Evolutionary conservation across 1,284 basidiomycete species (phyloP), one percentile per base, ranked within the genome.

Genomic region (Pterula multifida): DNA sequence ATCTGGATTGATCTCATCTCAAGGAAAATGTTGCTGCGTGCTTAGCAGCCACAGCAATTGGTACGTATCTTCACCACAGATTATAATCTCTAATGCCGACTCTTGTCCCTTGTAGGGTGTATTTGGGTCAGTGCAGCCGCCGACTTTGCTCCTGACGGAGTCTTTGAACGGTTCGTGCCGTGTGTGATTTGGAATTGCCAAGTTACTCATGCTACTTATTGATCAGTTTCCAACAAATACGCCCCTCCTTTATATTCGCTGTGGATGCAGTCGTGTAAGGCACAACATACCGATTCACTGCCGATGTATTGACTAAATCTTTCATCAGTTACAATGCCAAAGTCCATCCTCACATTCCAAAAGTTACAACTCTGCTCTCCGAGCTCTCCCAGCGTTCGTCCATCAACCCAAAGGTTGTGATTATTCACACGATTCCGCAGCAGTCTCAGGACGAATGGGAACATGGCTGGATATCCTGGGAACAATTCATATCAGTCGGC

Each of bases 111-210:
- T 11, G 9, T 17, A 42, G 39, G 79, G 46, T 79, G 73, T n/a
- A 81, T 89, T 19, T 90, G 85, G 85, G 81, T 85, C 48, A 85
- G 82, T 55, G 87, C 86, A n/a, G 87, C 90, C 3, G 81, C 88
- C 9, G 90, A 94, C 63, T 92, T 93, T 67, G 90, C 85, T 12
- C 73, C 86, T 15, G 78, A 83, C 55, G 90, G 89, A 3, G 86
- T 90, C 1, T 69, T 88, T 46, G 90, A 93, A 66, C 75, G 90
- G 75, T 78, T 58, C 56, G 66, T 60, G 12, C 36, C 47, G 47
- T 46, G 13, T 32, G 47, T 50, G 45, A 47, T 45, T 62, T 24
- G 52, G 57, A 21, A 58, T 6, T 4, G 24, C 54, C 9, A 26
- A 36, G 44, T 44, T 45, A 36, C 47, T 49, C 48, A 51, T 45